Evolutionary conservation across 1,139 yeast genomes (phyloP).

Genomic region (Pichia inconspicua): DNA sequence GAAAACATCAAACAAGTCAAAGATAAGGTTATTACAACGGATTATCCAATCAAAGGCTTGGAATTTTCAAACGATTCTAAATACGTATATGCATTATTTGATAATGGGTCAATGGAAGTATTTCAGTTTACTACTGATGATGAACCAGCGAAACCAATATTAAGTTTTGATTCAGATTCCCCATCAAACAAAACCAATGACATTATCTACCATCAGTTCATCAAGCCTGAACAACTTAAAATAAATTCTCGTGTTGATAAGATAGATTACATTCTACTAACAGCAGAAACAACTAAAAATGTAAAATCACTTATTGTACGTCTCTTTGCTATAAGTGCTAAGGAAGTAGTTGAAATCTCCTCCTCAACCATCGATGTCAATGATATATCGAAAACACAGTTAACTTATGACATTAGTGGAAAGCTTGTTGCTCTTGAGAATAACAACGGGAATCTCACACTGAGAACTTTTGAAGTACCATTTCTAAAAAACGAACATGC

Average conservation of each 20-base stretch:
- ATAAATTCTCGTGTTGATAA: conserved; percentile 15
- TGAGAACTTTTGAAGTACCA: conserved; percentile 24
- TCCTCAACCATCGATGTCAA: conserved; percentile 18
- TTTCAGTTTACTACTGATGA: conserved; percentile 30
- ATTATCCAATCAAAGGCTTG: conserved; percentile 31
- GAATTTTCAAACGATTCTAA: conserved; percentile 31
- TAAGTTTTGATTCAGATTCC: conserved; percentile 6
- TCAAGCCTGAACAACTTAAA: conserved; percentile 22
- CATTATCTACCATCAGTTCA: conserved; percentile 20
- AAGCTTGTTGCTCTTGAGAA: conserved; percentile 21
- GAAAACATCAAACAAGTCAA: conserved; percentile 23
- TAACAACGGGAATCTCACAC: conserved; percentile 4
- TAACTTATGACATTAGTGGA: conserved; percentile 26
- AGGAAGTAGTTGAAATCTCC: conserved; percentile 23
- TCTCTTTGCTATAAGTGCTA: conserved; percentile 20
- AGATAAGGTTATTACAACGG: conserved; percentile 25
- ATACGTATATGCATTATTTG: conserved; percentile 34
- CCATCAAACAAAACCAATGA: conserved; percentile 11
- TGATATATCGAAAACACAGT: conserved; percentile 11
- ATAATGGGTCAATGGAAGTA: conserved; percentile 33
- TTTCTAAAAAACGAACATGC: conserved; percentile 16
- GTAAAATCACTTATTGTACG: conserved; percentile 16
- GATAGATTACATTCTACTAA: conserved; percentile 21
- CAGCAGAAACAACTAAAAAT: conserved; percentile 17
- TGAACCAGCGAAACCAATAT: conserved; percentile 12